Conservation (phyloP, 225 moss, liverwort and hornwort species). For the Neckera pumila region DNA sequence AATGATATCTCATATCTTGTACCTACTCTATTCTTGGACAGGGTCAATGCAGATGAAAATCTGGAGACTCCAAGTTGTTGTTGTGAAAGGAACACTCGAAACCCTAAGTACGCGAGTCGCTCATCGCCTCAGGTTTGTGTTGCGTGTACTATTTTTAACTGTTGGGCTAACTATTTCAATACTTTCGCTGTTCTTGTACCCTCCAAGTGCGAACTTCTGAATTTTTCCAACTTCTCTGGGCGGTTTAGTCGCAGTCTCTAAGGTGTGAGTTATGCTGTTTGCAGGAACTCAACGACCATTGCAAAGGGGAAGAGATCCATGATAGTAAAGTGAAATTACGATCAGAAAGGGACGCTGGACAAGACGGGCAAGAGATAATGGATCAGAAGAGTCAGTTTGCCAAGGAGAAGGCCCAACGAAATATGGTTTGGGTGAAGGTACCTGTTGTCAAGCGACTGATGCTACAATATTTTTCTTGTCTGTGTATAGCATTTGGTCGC, state of each 20-base stretch:
- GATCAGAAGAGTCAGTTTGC: background rate
- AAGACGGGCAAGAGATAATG: background rate
- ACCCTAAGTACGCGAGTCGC: conserved; percentile 10
- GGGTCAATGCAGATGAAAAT: conserved; percentile 12
- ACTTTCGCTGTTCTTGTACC: background rate
- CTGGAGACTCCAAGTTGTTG: background rate
- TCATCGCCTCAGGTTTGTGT: conserved; percentile 34
- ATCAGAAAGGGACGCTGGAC: background rate
- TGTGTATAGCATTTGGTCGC: background rate
- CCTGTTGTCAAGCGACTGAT: background rate
- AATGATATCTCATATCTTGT: background rate
- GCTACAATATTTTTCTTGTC: background rate
- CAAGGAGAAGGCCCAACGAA: background rate
- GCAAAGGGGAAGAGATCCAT: background rate
- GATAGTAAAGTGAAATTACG: background rate
- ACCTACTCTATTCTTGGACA: conserved; percentile 6
- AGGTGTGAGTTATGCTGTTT: background rate
- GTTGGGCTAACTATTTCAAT: background rate
- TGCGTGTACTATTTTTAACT: background rate
- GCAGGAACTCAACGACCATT: conserved; percentile 1
- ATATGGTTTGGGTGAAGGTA: conserved; percentile 56
- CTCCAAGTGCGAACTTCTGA: background rate
- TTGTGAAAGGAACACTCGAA: conserved; percentile 19
- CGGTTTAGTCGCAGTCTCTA: background rate
- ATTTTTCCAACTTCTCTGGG: background rate